Percentiles rank a stretch among this genome's conserved stretches.
These are phyloP conservation scores for Helminthosporium solani DNA, from an alignment of 2,329 filamentous ascomycete genomes.

Conservation along the genomic window DNA sequence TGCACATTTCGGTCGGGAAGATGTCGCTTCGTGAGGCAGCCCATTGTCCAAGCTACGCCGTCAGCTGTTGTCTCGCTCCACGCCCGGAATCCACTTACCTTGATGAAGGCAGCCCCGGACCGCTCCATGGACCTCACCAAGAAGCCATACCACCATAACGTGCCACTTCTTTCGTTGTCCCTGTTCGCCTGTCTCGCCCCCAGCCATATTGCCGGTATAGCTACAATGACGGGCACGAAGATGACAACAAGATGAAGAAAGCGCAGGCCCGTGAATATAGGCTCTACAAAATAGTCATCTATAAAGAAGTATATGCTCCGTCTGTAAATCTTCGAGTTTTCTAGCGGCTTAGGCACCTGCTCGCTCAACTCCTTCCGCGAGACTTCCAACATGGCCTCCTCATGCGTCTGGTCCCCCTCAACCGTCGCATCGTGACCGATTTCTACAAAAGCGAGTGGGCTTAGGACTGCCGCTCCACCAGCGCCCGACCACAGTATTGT, in stretches of 20 bases:
- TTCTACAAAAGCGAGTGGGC: slow-evolving; percentile 60
- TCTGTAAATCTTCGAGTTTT: slow-evolving; percentile 58
- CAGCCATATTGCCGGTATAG: slow-evolving; percentile 79
- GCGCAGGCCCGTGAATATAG: slow-evolving; percentile 80
- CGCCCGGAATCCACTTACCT: slow-evolving; percentile 54
- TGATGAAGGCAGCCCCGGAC: slow-evolving; percentile 95
- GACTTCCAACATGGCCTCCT: slow-evolving; percentile 81
- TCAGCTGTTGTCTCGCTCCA: slow-evolving; percentile 13
- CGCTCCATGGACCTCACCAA: slow-evolving; percentile 87
- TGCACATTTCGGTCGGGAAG: slow-evolving; percentile 89
- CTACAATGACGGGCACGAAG: slow-evolving; percentile 84
- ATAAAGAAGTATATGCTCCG: slow-evolving; percentile 65
- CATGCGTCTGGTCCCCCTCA: slow-evolving; percentile 63
- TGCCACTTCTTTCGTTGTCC: slow-evolving; percentile 76
- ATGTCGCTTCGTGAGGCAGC: slow-evolving; percentile 94
- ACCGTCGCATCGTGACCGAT: slow-evolving; percentile 54
- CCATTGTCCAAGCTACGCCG: slow-evolving; percentile 86
- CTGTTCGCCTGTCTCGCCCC: slow-evolving; percentile 63
- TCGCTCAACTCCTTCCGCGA: slow-evolving; percentile 77
- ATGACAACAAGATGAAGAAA: slow-evolving; percentile 85
- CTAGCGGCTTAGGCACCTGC: slow-evolving; percentile 62
- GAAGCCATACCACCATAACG: slow-evolving; percentile 92
- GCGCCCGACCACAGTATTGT: slow-evolving; percentile 38
- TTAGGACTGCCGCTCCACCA: slow-evolving; percentile 42
- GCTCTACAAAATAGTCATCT: slow-evolving; percentile 75